Evolutionary conservation across 768 basidiomycete species (phyloP).

Genomic region (Leccinum fibrillosum): DNA sequence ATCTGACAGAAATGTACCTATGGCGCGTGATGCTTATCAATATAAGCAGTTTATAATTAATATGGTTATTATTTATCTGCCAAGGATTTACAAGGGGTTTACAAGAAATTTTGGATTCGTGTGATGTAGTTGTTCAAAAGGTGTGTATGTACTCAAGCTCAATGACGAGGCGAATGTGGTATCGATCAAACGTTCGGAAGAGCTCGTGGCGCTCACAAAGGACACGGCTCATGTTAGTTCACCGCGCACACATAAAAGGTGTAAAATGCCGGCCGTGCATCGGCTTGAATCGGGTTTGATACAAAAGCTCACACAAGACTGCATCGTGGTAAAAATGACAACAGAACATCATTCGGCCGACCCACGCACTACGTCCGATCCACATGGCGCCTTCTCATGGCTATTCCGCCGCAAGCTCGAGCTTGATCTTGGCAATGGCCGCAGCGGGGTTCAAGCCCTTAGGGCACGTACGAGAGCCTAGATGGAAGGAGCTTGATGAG

Average conservation of each 20-base stretch:
- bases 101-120: too few species aligned
- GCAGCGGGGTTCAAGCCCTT: slow-evolving; percentile 93
- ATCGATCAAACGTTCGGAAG: not conserved
- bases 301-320: not conserved
- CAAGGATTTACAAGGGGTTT: too few species aligned
- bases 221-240: not conserved
- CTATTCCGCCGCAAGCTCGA: slow-evolving; percentile 79
- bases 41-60: too few species aligned
- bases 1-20: too few species aligned
- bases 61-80: too few species aligned
- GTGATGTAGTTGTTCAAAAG: not conserved
- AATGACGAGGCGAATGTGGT: not conserved
- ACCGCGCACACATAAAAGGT: not conserved
- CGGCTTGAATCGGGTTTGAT: not conserved
- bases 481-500: not conserved
- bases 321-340: not conserved
- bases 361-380: slow-evolving; percentile 1
- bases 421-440: slow-evolving; percentile 92
- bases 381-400: not conserved
- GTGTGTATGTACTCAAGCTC: not conserved
- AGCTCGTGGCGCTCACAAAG: not conserved
- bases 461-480: slow-evolving; percentile 92
- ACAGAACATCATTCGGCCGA: not conserved
- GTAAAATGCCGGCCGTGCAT: not conserved
- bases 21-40: too few species aligned